These are phyloP conservation scores for Berberis thunbergii DNA, from an alignment of 164 flowering plant genomes.

Conservation along the genomic window DNA sequence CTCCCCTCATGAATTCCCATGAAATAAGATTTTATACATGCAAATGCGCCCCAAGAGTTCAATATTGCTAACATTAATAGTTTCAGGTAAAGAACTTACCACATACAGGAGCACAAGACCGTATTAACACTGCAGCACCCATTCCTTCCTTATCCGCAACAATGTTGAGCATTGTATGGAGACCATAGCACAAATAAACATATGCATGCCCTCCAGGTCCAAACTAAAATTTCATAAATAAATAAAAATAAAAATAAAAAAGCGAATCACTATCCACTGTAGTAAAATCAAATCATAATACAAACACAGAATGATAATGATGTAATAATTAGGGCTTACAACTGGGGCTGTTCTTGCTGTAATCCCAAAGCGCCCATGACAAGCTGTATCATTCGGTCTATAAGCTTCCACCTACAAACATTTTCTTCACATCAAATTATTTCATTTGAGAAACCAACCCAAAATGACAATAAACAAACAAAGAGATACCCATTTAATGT, in stretches of 20 bases:
- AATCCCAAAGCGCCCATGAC: conserved; percentile 87
- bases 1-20: no score
- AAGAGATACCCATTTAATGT: neutral
- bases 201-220: conserved; percentile 95
- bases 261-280: no score
- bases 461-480: neutral
- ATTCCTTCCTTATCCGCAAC: conserved; percentile 94
- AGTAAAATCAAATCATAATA: neutral
- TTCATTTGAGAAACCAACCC: neutral
- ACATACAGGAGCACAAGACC: conserved; percentile 78
- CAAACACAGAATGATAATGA: neutral
- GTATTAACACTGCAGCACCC: conserved; percentile 91
- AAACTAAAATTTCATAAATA: conserved; percentile 35
- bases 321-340: conserved; percentile 34
- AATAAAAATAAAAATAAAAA: no score
- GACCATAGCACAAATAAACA: conserved; percentile 95
- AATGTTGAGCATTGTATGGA: conserved; percentile 87
- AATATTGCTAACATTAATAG: no score
- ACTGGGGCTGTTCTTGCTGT: conserved; percentile 93
- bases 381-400: conserved; percentile 87
- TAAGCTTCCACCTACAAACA: conserved; percentile 82
- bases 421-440: neutral
- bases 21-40: no score
- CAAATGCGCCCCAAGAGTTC: no score
- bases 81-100: conserved; percentile 36